A percentile compares a stretch with the other conserved stretches of the same genome.
Evolutionary conservation across 371 early-diverging fungal genomes (phyloP).

Genomic region (Nematocida ironsii): DNA sequence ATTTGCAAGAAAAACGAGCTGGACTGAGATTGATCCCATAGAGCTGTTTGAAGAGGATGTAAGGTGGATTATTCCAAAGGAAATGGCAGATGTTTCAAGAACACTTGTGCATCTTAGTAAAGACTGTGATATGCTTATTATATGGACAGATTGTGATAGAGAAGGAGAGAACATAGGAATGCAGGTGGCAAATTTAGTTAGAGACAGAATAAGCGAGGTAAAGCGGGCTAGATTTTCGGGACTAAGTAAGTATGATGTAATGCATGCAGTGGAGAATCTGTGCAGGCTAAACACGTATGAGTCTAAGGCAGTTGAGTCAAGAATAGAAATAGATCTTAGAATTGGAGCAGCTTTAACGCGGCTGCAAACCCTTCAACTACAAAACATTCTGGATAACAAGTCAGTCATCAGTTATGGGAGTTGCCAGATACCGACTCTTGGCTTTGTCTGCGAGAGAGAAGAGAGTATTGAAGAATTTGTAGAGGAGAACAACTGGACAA

Average conservation of each 20-base stretch:
- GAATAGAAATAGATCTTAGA: constrained; percentile 88
- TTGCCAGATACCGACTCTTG: constrained; percentile 97
- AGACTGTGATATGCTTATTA: constrained; percentile 75
- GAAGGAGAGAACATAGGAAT: constrained; percentile 96
- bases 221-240: constrained; percentile 72
- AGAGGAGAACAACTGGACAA: constrained; percentile 83
- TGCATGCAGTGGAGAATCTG: constrained; percentile 77
- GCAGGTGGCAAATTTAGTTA: constrained; percentile 73
- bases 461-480: constrained; percentile 77
- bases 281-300: constrained; percentile 74
- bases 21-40: constrained; percentile 65
- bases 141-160: constrained; percentile 99
- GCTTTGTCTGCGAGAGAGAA: constrained; percentile 92
- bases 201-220: constrained; percentile 12
- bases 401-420: constrained; percentile 83
- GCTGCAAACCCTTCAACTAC: constrained; percentile 79
- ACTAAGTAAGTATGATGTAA: constrained; percentile 74
- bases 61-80: constrained; percentile 72
- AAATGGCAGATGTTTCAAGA: constrained; percentile 72
- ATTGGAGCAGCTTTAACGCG: constrained; percentile 92
- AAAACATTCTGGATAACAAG: constrained; percentile 46
- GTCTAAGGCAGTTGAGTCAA: constrained; percentile 82
- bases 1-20: constrained; percentile 63
- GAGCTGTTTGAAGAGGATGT: constrained; percentile 69
- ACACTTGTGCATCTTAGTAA: constrained; percentile 74